phyloP scores from a whole-genome alignment of 2,329 filamentous ascomycete species.

The Fragosphaeria purpurea region DNA sequence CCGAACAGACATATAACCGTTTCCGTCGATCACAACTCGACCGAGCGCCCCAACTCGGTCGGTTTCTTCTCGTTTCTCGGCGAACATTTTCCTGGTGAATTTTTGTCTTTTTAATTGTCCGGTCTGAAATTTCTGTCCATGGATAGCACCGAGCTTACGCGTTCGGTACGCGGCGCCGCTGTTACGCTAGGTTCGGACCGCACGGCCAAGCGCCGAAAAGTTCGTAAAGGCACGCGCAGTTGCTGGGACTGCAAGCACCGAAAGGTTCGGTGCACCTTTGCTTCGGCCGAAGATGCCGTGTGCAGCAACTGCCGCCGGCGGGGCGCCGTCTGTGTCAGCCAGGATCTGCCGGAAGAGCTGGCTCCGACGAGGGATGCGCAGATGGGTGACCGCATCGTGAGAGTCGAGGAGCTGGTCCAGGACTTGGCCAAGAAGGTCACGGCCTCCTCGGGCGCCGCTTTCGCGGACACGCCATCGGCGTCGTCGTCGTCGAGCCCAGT shows the following conservation, averaged over 20 bases:
- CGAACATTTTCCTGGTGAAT: no score
- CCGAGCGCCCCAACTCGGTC: no score
- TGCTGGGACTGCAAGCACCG: slow-evolving; percentile 48
- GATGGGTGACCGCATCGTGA: not conserved
- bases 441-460: not conserved
- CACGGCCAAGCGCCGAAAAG: not conserved
- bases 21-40: no score
- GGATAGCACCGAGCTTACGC: no score
- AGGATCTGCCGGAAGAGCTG: slow-evolving; percentile 29
- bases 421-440: not conserved
- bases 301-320: slow-evolving; percentile 37
- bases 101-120: no score
- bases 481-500: not conserved
- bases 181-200: not conserved
- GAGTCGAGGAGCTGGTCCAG: not conserved
- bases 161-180: no score
- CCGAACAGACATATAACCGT: no score
- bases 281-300: slow-evolving; percentile 19
- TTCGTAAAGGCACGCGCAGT: slow-evolving; percentile 29
- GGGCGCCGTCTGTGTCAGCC: slow-evolving; percentile 31
- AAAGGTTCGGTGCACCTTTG: slow-evolving; percentile 41
- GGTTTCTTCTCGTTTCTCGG: no score
- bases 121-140: no score
- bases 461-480: not conserved
- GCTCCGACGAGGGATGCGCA: not conserved